Percentiles rank a stretch among this genome's conserved stretches.
Conservation (phyloP, 495 filamentous ascomycete species). For the Glutinoglossum americanum region DNA sequence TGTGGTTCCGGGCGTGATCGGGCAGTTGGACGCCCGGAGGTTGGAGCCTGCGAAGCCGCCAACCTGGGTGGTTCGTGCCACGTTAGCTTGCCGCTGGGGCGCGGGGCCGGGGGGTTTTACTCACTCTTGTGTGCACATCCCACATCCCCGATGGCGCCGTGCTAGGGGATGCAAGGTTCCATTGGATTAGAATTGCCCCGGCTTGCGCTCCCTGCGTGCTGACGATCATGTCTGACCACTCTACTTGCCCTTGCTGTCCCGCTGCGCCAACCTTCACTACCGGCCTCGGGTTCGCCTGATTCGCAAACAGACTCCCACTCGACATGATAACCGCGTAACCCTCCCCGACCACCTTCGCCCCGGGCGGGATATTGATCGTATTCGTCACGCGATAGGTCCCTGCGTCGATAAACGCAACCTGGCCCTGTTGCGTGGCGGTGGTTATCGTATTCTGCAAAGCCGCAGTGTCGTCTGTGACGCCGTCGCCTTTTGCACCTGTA, state of each 20-base stretch:
- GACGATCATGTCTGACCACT: conserved; percentile 38
- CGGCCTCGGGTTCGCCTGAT: conserved; percentile 38
- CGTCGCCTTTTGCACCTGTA: conserved; percentile 45
- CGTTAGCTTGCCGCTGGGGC: too few species aligned
- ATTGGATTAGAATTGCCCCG: conserved; percentile 19
- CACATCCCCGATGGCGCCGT: conserved; percentile 23
- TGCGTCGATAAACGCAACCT: conserved; percentile 30
- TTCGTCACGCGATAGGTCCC: conserved; percentile 26
- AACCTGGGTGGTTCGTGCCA: too few species aligned
- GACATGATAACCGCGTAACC: conserved; percentile 43
- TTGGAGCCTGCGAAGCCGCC: conserved; percentile 33
- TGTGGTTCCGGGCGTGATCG: conserved; percentile 20
- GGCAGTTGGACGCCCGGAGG: conserved; percentile 27
- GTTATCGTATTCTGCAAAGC: conserved; percentile 26
- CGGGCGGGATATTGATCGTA: conserved; percentile 24
- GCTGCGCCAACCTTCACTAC: conserved; percentile 40
- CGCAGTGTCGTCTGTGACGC: conserved; percentile 40
- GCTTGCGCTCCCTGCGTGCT: conserved; percentile 16
- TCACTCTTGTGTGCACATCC: conserved; percentile 31
- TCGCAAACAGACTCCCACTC: conserved; percentile 34
- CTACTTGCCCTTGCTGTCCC: conserved; percentile 27
- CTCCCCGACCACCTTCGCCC: conserved; percentile 23
- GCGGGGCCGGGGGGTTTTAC: too few species aligned
- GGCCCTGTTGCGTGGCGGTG: conserved; percentile 16
- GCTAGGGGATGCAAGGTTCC: conserved; percentile 13